Conservation (phyloP, 345 rosid genomes). For the Pistacia vera region DNA sequence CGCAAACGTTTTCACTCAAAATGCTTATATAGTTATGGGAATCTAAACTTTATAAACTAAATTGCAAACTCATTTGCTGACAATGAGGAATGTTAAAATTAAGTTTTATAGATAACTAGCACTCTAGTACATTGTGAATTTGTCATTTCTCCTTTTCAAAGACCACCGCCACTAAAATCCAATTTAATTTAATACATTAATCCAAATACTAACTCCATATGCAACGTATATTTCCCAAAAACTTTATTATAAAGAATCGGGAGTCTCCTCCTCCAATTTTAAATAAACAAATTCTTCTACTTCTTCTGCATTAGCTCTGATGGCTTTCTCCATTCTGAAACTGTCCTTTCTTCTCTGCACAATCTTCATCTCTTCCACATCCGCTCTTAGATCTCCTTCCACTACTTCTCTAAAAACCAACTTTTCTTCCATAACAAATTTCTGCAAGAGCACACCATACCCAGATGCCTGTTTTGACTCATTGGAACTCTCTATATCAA, state of each 20-base stretch:
- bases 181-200: background rate
- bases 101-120: too few relatives aligned
- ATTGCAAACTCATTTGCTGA: too few relatives aligned
- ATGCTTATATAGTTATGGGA: too few relatives aligned
- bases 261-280: background rate
- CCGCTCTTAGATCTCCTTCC: slow-evolving; percentile 30
- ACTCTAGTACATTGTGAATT: background rate
- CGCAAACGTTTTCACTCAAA: too few relatives aligned
- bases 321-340: slow-evolving; percentile 42
- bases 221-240: slow-evolving; percentile 15
- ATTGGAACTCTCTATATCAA: slow-evolving; percentile 69
- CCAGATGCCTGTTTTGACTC: slow-evolving; percentile 70
- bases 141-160: background rate
- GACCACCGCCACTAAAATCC: background rate
- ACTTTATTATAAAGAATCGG: background rate
- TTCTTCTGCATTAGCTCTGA: slow-evolving; percentile 22
- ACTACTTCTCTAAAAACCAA: slow-evolving; percentile 33
- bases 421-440: slow-evolving; percentile 35
- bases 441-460: slow-evolving; percentile 66
- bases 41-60: too few relatives aligned
- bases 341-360: slow-evolving; percentile 30
- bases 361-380: slow-evolving; percentile 31
- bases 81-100: too few relatives aligned
- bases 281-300: background rate
- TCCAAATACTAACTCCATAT: background rate